Base-by-base conservation (phyloP, 192 early-diverging fungal genomes). In the Podila horticola region DNA sequence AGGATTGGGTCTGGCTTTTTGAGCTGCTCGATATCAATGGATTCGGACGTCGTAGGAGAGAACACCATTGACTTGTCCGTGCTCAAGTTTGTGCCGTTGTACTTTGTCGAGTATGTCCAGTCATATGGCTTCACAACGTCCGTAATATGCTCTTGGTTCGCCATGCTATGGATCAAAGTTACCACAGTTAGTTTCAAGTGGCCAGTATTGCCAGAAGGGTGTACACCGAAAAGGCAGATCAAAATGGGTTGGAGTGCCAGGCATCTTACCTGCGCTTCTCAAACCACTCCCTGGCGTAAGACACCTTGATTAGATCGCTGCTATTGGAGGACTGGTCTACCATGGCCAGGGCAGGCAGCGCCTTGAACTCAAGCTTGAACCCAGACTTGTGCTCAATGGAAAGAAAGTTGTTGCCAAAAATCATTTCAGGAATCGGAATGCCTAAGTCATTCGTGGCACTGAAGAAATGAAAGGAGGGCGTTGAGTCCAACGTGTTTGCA, bases 81-180 rank as follows among this genome's bases (percentile, higher is more conserved):
- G 51, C 58, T 64, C 31, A 41, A 33, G n/a, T 58, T 68, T 5
- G 93, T 90, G 20, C 96, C 96, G 28, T 77, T 82, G 86, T 97
- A 97, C 19, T 85, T 82, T 30, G 97, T 97, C 5, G 94, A 87
- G 67, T 95, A 97, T 0, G 97, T 99, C 98, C 98, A 99, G 82
- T 99, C 97, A 66, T 97, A 99, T 13, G 97, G 96, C 67, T 94
- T 96, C 62, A 94, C 84, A n/a, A 94, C 90, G 72, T 95, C 90
- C 50, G 91, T 94, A 68, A 95, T 89, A 72, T 94, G 84, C 82
- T 90, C 74, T 63, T 86, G 86, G 59, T 87, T 88, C 31, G 65
- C 81, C 31, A 82, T 67, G 69, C 88, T 89, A 62, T 66, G 36
- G 10, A 51, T 58, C 59, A 50, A 34, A 19, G 50, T 3, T 58